Evolutionary conservation across 2,329 filamentous ascomycete genomes (phyloP).

Genomic region (Fusarium sp.): DNA sequence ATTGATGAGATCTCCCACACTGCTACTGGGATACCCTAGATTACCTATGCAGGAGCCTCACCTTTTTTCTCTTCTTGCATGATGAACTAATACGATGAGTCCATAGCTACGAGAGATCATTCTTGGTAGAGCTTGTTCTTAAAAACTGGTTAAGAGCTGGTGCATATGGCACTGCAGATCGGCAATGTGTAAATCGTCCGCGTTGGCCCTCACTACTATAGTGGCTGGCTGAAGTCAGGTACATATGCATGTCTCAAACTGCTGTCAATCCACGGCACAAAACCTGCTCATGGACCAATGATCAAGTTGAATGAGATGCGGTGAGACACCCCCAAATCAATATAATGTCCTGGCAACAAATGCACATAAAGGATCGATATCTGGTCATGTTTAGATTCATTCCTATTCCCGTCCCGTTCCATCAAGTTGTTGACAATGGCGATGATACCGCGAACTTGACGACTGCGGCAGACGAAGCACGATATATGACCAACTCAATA

Average conservation of each 20-base stretch:
- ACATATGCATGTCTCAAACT: constrained; percentile 19
- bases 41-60: not conserved
- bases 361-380: not conserved
- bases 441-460: not conserved
- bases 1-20: constrained; percentile 1
- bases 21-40: constrained; percentile 27
- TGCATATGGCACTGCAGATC: not conserved
- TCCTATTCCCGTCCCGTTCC: not conserved
- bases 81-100: not conserved
- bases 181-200: not conserved
- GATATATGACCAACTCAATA: not conserved
- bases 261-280: not conserved
- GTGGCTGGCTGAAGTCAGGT: constrained; percentile 4
- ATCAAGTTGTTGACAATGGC: not conserved
- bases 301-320: not conserved
- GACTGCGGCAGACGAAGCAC: not conserved
- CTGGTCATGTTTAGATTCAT: not conserved
- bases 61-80: not conserved
- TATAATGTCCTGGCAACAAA: not conserved
- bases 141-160: not conserved
- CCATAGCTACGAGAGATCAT: no score
- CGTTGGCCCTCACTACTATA: not conserved
- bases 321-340: not conserved
- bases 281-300: not conserved
- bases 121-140: not conserved